Evolutionary conservation across 2,329 filamentous ascomycete species (phyloP).

Genomic region (Pezizomycotina sp.): DNA sequence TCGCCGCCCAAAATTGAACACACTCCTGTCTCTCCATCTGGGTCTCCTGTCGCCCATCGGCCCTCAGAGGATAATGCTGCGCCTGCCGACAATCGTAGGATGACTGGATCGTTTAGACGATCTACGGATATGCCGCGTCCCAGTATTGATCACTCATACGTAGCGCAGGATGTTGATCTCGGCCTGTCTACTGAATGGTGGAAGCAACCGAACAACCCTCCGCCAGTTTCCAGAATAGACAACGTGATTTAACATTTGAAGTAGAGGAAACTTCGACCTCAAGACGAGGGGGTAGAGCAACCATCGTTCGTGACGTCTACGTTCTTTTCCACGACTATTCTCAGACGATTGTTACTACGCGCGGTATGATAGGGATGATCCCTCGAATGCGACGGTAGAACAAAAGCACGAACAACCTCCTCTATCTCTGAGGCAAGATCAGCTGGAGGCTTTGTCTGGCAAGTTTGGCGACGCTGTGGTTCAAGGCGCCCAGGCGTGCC

Average conservation of each 20-base stretch:
- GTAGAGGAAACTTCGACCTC: slow-evolving; percentile 58
- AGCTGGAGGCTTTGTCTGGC: slow-evolving; percentile 73
- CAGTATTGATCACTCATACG: slow-evolving; percentile 52
- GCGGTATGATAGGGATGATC: slow-evolving; percentile 58
- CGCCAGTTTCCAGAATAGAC: slow-evolving; percentile 65
- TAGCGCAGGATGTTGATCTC: slow-evolving; percentile 76
- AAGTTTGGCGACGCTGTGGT: slow-evolving; percentile 65
- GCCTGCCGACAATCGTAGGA: slow-evolving; percentile 4
- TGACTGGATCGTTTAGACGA: slow-evolving; percentile 24
- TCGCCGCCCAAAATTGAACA: no score
- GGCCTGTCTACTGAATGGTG: slow-evolving; percentile 66
- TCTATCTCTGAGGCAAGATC: slow-evolving; percentile 67
- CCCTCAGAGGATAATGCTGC: slow-evolving; percentile 12
- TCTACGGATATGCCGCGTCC: slow-evolving; percentile 65
- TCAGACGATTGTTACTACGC: slow-evolving; percentile 75
- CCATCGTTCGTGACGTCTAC: slow-evolving; percentile 63
- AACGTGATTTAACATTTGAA: slow-evolving; percentile 64
- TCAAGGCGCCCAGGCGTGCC: slow-evolving; percentile 51
- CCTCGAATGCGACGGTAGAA: slow-evolving; percentile 55
- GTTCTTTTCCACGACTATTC: slow-evolving; percentile 94
- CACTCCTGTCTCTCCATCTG: neutral
- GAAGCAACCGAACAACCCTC: slow-evolving; percentile 61
- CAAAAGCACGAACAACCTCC: slow-evolving; percentile 80
- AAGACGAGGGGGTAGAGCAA: slow-evolving; percentile 52
- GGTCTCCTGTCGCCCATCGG: slow-evolving; percentile 1